Evolutionary conservation across 305 asterid genomes (phyloP).

Genomic region (Andrographis paniculata): DNA sequence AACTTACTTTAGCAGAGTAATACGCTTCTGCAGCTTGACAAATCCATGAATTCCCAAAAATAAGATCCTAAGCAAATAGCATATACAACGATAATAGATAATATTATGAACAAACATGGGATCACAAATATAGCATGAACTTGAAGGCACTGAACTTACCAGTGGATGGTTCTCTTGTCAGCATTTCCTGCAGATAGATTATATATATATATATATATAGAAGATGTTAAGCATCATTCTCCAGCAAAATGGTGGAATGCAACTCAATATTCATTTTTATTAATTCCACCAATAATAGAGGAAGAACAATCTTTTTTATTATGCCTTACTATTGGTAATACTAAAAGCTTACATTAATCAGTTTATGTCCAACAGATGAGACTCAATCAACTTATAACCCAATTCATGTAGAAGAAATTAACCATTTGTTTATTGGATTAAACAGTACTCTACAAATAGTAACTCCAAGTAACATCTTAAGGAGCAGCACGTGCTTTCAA

Average conservation of each 20-base stretch:
- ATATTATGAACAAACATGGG: slow-evolving; percentile 14
- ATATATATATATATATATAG: slow-evolving; percentile 13
- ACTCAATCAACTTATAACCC: not conserved
- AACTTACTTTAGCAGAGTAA: slow-evolving; percentile 26
- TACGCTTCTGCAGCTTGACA: slow-evolving; percentile 20
- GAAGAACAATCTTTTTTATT: slow-evolving; percentile 6
- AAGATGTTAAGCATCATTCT: slow-evolving; percentile 6
- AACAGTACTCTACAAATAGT: not conserved
- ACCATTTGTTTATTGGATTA: slow-evolving; percentile 7
- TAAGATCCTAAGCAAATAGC: slow-evolving; percentile 19
- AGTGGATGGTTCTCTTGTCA: slow-evolving; percentile 26
- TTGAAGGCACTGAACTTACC: slow-evolving; percentile 30
- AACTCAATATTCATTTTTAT: not conserved
- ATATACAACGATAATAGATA: slow-evolving; percentile 5
- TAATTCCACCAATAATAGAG: slow-evolving; percentile 8
- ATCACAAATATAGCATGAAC: slow-evolving; percentile 9
- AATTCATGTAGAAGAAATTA: not conserved
- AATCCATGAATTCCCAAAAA: slow-evolving; percentile 26
- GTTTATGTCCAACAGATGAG: slow-evolving; percentile 3
- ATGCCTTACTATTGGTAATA: slow-evolving; percentile 5
- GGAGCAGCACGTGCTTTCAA: slow-evolving; percentile 6
- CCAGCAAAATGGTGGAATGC: slow-evolving; percentile 36
- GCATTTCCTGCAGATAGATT: slow-evolving; percentile 39
- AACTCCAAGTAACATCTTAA: not conserved
- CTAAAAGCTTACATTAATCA: slow-evolving; percentile 10